Base-by-base conservation (phyloP, 2,329 filamentous ascomycete genomes). In the Fusarium piperis region DNA sequence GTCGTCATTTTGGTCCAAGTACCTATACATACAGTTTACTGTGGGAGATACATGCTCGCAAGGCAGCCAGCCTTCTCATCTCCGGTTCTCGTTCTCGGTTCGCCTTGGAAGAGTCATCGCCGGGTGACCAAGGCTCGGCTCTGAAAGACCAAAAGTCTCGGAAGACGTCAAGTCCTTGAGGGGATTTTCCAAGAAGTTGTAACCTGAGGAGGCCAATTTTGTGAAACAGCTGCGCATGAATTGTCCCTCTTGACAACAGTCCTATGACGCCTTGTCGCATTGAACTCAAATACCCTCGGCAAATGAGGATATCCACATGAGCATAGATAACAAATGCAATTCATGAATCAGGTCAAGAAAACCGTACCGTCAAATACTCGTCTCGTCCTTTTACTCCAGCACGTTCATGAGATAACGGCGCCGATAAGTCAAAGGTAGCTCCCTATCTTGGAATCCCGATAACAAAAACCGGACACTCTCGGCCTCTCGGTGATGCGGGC, bases 61-160 rank as follows among this genome's bases (percentile, higher is more conserved):
- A 28, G 57, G 32, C 28, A 58, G 36, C 33, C 52, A 26, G 36
- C 52, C 35, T 33, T 67, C 62, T 68, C 68, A 66, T 67, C 56
- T 74, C 73, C 67, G 62, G 52, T 72, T 72, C 68, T 32, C 57
- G 64, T 59, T 59, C 28, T 36, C 52, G 32, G 32, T 57, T 68
- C 56, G 36, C 53, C 59, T 55, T 60, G 39, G 38, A 67, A 60
- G 67, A 73, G 70, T 67, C 64, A 72, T 72, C 48, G 67, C 65
- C 65, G 59, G 68, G 32, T 62, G 65, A 67, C 68, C 65, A 52
- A 60, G 5, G 23, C 23, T 23, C 23, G 5, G 15, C 23, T 23
- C 53, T 59, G 62, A 52, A 41, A 18, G 44, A 13, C n/a, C 16
- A 8, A 51, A 44, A 18, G 26, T 30, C 26, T 30, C 26, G 26